A percentile compares a stretch with the other conserved stretches of the same genome.
Conservation (phyloP, 148 eudicot genomes). For the Heliosperma pusillum region DNA sequence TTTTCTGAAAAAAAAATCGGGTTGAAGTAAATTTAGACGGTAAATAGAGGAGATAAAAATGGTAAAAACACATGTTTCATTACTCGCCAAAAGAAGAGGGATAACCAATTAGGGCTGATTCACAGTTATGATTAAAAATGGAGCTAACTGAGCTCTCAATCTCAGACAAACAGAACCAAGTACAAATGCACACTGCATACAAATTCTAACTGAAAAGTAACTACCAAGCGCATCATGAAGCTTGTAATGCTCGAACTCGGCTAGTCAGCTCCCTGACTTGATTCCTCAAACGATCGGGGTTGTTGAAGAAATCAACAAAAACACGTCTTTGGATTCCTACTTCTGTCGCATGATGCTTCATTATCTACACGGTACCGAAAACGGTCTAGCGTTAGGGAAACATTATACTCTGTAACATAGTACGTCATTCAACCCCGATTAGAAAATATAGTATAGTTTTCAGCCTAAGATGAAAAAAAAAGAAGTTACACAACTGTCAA, state of each 20-base stretch:
- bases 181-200: constrained; percentile 7
- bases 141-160: not conserved
- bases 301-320: constrained; percentile 88
- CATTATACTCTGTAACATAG: not conserved
- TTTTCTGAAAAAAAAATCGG: too few species aligned
- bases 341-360: constrained; percentile 80
- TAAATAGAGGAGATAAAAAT: too few species aligned
- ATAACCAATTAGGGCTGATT: not conserved
- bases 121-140: too few species aligned
- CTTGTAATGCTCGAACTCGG: constrained; percentile 74
- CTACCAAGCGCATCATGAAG: constrained; percentile 31
- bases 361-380: constrained; percentile 43
- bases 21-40: too few species aligned
- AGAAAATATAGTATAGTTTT: not conserved
- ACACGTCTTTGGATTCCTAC: constrained; percentile 83
- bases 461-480: too few species aligned
- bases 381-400: not conserved
- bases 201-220: not conserved
- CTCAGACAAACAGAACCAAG: constrained; percentile 4
- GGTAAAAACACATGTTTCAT: too few species aligned
- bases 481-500: not conserved
- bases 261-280: constrained; percentile 78
- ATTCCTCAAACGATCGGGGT: constrained; percentile 77
- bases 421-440: not conserved
- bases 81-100: too few species aligned